Base-by-base conservation (phyloP, 78 protist species). In the Chrysochromulina parva region DNA sequence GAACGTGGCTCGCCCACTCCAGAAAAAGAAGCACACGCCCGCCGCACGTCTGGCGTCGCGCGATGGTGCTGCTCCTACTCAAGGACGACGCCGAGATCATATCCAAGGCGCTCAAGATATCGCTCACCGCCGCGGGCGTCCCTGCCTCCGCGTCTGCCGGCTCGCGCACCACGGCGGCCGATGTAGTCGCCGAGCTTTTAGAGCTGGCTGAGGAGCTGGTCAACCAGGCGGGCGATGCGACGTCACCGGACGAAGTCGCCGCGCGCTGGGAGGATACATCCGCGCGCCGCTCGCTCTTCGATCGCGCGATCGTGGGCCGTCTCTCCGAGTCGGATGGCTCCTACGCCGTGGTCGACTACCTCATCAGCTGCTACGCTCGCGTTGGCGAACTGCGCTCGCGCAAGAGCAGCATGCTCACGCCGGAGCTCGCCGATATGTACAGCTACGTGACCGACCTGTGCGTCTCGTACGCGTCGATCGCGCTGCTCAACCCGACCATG, bases 381-480 rank as follows among this genome's bases (percentile, higher is more conserved):
- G 10, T 14, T n/a, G 58, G 13, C 86, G 86, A 50, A 11, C 5
- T 2, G 19, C 55, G 47, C 62, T 26, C 86, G 3, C 38, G 62
- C 62, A 22, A 7, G 86, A 22, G 24, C 24, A 4, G 60, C 11
- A 48, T 1, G 48, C 28, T 13, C n/a, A 2, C 38, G 48, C 28
- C 2, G 11, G 85, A 1, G 85, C 13, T 3, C 50, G 86, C 0
- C 22, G 86, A 48, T 58, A 0, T 78, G 26, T 7, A 2, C 86
- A 47, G 11, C 13, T 78, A 78, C 60, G 28, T 53, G 17, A 5
- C 7, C 48, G 86, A 53, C 22, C 62, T 78, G 16, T 78, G 86
- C 60, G 86, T 78, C 86, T 78, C 86, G 86, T 78, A 78, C 86
- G 13, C 62, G 47, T n/a, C 86, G 50, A 53, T 78, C 47, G 86